phyloP scores from a whole-genome alignment of 129 eudicot species.

The Glebionis coronaria region DNA sequence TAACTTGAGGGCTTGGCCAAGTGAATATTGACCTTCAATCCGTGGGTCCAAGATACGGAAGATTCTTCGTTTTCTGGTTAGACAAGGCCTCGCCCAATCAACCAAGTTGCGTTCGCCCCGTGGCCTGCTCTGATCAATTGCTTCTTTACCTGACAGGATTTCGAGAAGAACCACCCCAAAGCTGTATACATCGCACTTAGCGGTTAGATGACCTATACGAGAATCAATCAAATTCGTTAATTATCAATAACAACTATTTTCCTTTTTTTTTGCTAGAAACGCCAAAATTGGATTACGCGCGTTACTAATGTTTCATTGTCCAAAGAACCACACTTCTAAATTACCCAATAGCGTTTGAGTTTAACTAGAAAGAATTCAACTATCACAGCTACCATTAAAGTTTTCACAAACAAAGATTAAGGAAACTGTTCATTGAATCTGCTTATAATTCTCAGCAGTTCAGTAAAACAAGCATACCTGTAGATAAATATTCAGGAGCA shows the following conservation, averaged over 20 bases:
- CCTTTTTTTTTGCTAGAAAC: background rate
- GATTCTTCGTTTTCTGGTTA: constrained; percentile 64
- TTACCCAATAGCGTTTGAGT: background rate
- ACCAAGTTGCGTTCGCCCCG: constrained; percentile 74
- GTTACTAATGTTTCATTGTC: background rate
- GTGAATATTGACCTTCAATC: constrained; percentile 76
- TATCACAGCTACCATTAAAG: background rate
- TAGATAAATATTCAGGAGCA: constrained; percentile 88
- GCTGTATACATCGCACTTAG: constrained; percentile 86
- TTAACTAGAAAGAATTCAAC: constrained; percentile 1
- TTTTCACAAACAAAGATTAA: constrained; percentile 4
- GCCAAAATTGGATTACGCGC: background rate
- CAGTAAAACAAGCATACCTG: constrained; percentile 41
- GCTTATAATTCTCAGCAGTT: background rate
- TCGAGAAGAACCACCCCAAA: constrained; percentile 93
- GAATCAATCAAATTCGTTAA: constrained; percentile 3
- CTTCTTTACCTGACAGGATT: constrained; percentile 74
- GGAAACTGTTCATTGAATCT: background rate
- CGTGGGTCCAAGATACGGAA: constrained; percentile 73
- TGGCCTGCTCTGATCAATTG: constrained; percentile 85
- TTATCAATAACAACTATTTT: background rate
- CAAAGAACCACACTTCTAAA: too few species aligned
- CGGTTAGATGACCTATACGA: constrained; percentile 69
- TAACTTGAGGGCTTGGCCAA: constrained; percentile 51
- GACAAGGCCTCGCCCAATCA: constrained; percentile 89